Evolutionary conservation across 352 stramenopile genomes (phyloP).

Genomic region (Labyrinthula sp.): DNA sequence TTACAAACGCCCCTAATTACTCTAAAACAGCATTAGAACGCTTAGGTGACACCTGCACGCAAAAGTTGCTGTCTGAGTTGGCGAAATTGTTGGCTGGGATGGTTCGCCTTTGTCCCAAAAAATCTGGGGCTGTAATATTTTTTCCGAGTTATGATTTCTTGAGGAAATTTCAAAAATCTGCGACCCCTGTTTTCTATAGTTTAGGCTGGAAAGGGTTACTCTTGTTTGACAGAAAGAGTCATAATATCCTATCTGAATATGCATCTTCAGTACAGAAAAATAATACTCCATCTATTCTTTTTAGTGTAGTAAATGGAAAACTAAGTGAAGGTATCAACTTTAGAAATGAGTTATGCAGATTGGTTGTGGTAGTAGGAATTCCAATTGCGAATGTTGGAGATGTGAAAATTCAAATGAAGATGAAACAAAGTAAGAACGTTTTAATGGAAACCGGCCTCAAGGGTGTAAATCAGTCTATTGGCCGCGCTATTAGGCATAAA

Average conservation of each 20-base stretch:
- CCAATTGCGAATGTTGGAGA: slow-evolving; percentile 89
- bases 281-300: slow-evolving; percentile 49
- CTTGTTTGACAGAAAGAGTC: slow-evolving; percentile 45
- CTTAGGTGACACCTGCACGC: slow-evolving; percentile 36
- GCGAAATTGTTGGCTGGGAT: slow-evolving; percentile 61
- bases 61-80: slow-evolving; percentile 72
- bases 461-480: slow-evolving; percentile 95
- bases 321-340: slow-evolving; percentile 99
- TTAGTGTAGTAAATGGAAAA: slow-evolving; percentile 94
- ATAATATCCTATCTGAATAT: slow-evolving; percentile 33
- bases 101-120: slow-evolving; percentile 57
- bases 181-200: too few species aligned
- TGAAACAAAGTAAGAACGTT: slow-evolving; percentile 96
- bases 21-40: slow-evolving; percentile 50
- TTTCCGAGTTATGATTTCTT: slow-evolving; percentile 71
- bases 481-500: slow-evolving; percentile 85
- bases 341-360: slow-evolving; percentile 80
- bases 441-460: too few species aligned
- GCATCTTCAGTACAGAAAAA: slow-evolving; percentile 28
- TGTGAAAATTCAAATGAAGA: slow-evolving; percentile 85
- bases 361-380: slow-evolving; percentile 90
- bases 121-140: too few species aligned
- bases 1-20: slow-evolving; percentile 48
- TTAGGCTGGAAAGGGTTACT: slow-evolving; percentile 61
- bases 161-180: slow-evolving; percentile 43